A percentile compares a stretch with the other conserved stretches of the same genome.
Conservation (phyloP, 345 rosid genomes). For the Orychophragmus violaceus region DNA sequence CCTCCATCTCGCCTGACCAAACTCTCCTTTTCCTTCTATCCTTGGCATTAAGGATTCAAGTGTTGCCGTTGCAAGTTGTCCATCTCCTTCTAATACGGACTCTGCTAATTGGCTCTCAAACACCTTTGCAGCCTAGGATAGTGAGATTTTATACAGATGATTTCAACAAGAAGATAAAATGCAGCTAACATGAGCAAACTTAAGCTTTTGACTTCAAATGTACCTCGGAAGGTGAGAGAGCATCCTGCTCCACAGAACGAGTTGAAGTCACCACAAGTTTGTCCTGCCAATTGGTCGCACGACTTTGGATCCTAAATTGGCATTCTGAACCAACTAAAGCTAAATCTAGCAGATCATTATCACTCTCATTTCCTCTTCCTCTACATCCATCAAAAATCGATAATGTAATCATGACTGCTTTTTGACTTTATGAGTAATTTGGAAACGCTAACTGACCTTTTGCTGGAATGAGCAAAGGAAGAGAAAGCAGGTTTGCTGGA, state of each 20-base stretch:
- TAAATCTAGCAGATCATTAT: slow-evolving; percentile 58
- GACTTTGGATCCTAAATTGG: slow-evolving; percentile 95
- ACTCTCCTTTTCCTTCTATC: slow-evolving; percentile 95
- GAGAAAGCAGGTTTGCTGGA: slow-evolving; percentile 20
- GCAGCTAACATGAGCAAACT: no score
- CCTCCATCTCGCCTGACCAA: slow-evolving; percentile 98
- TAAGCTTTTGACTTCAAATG: slow-evolving; percentile 4
- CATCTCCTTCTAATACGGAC: slow-evolving; percentile 93
- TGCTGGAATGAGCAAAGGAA: slow-evolving; percentile 34
- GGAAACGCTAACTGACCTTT: no score
- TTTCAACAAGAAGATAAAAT: no score
- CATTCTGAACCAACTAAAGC: slow-evolving; percentile 98
- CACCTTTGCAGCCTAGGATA: slow-evolving; percentile 77
- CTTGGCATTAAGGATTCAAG: slow-evolving; percentile 90
- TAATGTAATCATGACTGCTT: not conserved
- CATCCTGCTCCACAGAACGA: slow-evolving; percentile 93
- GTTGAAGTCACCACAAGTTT: slow-evolving; percentile 89
- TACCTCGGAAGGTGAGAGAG: slow-evolving; percentile 92
- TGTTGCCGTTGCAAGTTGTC: slow-evolving; percentile 96
- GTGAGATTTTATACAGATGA: no score
- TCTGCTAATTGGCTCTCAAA: slow-evolving; percentile 95
- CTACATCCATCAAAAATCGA: slow-evolving; percentile 4
- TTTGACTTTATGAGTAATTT: not conserved
- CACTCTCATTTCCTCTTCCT: slow-evolving; percentile 40
- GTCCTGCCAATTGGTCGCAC: slow-evolving; percentile 97